Evolutionary conservation across 1,139 yeast genomes (phyloP).

Genomic region (Wickerhamomyces sp.): DNA sequence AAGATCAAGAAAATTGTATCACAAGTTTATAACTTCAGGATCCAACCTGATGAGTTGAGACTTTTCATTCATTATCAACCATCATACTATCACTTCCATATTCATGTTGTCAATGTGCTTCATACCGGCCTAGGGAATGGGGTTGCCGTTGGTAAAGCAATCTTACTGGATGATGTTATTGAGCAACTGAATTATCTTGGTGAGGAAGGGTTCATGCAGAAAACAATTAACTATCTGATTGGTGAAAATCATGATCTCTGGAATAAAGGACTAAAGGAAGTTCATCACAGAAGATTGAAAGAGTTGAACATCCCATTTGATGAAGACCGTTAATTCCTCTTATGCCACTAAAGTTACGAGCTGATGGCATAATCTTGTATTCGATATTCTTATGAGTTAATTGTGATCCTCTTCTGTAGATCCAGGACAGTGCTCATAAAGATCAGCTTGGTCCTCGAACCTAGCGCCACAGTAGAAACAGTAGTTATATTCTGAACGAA

Average conservation of each 20-base stretch:
- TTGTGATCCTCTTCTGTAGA: conserved; percentile 35
- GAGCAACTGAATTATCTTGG: conserved; percentile 59
- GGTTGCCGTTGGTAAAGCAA: conserved; percentile 73
- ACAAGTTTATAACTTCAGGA: conserved; percentile 35
- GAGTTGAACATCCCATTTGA: background rate
- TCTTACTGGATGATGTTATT: conserved; percentile 75
- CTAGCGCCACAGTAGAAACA: conserved; percentile 46
- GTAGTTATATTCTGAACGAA: conserved; percentile 35
- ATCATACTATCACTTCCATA: conserved; percentile 90
- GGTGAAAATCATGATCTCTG: conserved; percentile 82
- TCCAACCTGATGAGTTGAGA: conserved; percentile 50
- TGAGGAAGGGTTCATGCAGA: conserved; percentile 43
- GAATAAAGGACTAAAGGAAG: conserved; percentile 33
- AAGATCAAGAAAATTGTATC: conserved; percentile 46
- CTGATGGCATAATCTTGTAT: conserved; percentile 3
- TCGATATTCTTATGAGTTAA: conserved; percentile 1
- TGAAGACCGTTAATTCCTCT: background rate
- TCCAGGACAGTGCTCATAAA: conserved; percentile 44
- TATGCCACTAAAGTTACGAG: background rate
- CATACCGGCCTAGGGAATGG: conserved; percentile 75
- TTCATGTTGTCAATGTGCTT: conserved; percentile 77
- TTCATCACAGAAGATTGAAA: conserved; percentile 6
- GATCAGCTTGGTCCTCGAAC: conserved; percentile 33
- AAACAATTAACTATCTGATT: conserved; percentile 49
- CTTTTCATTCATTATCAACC: conserved; percentile 91